These are phyloP conservation scores for Aspergillus quadricinctus DNA, from an alignment of 2,329 filamentous ascomycete species.

Conservation along the genomic window DNA sequence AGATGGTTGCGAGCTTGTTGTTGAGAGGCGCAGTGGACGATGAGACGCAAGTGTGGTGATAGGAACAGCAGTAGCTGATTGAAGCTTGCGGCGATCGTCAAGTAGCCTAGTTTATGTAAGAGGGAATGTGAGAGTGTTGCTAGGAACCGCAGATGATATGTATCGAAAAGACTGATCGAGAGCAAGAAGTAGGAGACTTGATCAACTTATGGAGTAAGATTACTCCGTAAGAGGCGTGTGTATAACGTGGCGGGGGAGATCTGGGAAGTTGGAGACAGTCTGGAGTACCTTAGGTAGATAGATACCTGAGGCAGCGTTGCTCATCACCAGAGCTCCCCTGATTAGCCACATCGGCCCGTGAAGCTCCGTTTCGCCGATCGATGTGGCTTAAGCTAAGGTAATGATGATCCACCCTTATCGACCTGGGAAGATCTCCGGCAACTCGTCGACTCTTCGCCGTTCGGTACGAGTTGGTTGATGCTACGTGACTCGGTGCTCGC, in stretches of 20 bases:
- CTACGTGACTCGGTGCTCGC: background rate
- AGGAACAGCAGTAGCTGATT: background rate
- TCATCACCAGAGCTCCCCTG: background rate
- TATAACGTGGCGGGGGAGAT: background rate
- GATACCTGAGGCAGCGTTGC: background rate
- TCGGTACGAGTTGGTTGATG: background rate
- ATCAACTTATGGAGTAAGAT: background rate
- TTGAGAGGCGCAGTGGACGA: background rate
- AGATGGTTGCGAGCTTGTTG: background rate
- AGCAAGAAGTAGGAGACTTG: background rate
- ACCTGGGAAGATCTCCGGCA: background rate
- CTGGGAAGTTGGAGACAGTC: background rate
- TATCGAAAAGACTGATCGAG: background rate
- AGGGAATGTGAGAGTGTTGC: background rate
- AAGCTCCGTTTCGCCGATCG: constrained; percentile 11
- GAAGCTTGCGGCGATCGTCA: background rate
- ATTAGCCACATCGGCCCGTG: constrained; percentile 14
- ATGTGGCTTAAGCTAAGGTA: constrained; percentile 1
- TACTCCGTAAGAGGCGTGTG: background rate
- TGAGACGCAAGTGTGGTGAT: background rate
- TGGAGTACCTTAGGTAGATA: background rate
- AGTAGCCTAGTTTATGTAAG: background rate
- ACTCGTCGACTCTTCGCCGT: background rate
- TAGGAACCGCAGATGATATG: background rate
- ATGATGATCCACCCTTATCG: constrained; percentile 3